A percentile compares a stretch with the other conserved stretches of the same genome.
Conservation (phyloP, 2,329 filamentous ascomycete species). For the Cadophora sp. region DNA sequence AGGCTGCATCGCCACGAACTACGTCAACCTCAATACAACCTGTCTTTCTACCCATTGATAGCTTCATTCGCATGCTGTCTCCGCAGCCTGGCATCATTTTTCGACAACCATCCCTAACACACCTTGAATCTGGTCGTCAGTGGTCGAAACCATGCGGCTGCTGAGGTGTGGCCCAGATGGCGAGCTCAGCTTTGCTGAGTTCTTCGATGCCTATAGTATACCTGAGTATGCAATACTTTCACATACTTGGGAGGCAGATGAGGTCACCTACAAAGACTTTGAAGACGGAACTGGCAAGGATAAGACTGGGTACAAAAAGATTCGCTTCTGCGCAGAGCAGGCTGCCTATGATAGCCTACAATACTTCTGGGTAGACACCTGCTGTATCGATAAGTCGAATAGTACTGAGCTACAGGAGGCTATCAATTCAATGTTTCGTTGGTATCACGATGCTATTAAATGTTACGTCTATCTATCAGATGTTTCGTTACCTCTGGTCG, state of each 20-base stretch:
- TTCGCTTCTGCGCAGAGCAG: slow-evolving; percentile 4
- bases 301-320: slow-evolving; percentile 26
- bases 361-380: background rate
- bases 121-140: too few relatives aligned
- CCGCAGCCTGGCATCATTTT: too few relatives aligned
- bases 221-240: slow-evolving; percentile 10
- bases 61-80: too few relatives aligned
- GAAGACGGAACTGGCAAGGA: background rate
- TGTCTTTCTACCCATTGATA: too few relatives aligned
- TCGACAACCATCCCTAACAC: too few relatives aligned
- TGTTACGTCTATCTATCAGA: slow-evolving; percentile 32
- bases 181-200: slow-evolving; percentile 9
- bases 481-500: slow-evolving; percentile 8
- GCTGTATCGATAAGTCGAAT: too few relatives aligned
- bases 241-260: slow-evolving; percentile 15
- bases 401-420: slow-evolving; percentile 18
- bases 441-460: slow-evolving; percentile 27
- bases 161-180: background rate
- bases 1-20: too few relatives aligned
- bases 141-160: slow-evolving; percentile 5
- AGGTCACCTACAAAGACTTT: slow-evolving; percentile 28
- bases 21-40: too few relatives aligned
- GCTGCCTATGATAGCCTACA: background rate
- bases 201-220: background rate
- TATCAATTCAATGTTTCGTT: slow-evolving; percentile 37